A percentile compares a stretch with the other conserved stretches of the same genome.
Evolutionary conservation across 768 basidiomycete genomes (phyloP).

Genomic region (Termitomyces sp.): DNA sequence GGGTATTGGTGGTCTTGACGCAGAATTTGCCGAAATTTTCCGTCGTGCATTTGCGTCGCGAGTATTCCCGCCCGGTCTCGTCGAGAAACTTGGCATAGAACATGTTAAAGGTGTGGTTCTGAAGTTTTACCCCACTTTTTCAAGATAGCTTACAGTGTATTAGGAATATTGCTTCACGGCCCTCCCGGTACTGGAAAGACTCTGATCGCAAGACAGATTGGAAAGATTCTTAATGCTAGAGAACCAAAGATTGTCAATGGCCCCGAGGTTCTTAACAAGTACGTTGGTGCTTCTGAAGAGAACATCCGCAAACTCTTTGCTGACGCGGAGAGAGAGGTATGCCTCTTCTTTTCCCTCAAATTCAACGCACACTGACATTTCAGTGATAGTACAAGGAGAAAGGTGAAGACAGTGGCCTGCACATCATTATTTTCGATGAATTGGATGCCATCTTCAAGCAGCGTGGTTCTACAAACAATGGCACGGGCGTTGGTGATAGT

Average conservation of each 20-base stretch:
- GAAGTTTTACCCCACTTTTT: neutral
- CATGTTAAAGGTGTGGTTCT: slow-evolving; percentile 83
- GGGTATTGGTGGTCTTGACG: slow-evolving; percentile 97
- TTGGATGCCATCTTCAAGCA: slow-evolving; percentile 98
- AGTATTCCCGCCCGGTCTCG: slow-evolving; percentile 95
- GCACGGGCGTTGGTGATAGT: slow-evolving; percentile 98
- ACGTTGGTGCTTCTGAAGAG: slow-evolving; percentile 95
- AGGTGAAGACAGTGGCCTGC: slow-evolving; percentile 92
- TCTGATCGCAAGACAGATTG: slow-evolving; percentile 95
- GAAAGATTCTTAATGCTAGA: slow-evolving; percentile 96
- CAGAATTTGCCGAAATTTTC: slow-evolving; percentile 94
- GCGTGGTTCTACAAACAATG: slow-evolving; percentile 84
- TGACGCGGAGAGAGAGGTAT: slow-evolving; percentile 96
- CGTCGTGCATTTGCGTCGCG: slow-evolving; percentile 97
- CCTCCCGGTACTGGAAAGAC: slow-evolving; percentile 99
- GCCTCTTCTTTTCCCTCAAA: neutral
- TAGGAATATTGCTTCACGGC: slow-evolving; percentile 90
- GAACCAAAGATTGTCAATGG: slow-evolving; percentile 99
- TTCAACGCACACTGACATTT: neutral
- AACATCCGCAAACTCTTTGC: slow-evolving; percentile 95
- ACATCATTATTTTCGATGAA: slow-evolving; percentile 99
- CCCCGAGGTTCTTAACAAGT: slow-evolving; percentile 96
- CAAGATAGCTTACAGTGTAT: neutral
- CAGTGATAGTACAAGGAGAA: slow-evolving; percentile 84
- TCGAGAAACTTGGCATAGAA: slow-evolving; percentile 96